Conservation (phyloP, 140 eudicot species). For the Anethum foeniculum region DNA sequence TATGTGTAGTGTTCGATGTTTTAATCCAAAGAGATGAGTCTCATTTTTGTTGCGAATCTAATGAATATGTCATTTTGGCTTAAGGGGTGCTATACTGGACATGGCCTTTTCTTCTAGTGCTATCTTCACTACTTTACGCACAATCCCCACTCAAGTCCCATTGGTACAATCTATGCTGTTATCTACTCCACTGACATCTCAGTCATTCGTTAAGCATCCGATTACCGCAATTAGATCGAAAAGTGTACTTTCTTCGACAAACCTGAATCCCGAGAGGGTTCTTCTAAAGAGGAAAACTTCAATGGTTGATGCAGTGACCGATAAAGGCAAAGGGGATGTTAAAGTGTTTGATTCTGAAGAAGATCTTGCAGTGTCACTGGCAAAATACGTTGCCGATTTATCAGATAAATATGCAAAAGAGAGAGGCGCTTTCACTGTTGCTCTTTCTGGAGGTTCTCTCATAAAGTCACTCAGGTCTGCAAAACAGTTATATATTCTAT, state of each 20-base stretch:
- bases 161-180: conserved; percentile 21
- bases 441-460: conserved; percentile 69
- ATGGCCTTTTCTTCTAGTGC: conserved; percentile 31
- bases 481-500: not conserved
- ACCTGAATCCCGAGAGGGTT: conserved; percentile 9
- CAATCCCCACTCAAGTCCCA: conserved; percentile 16
- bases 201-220: not conserved
- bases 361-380: conserved; percentile 50
- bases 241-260: not conserved
- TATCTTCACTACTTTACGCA: conserved; percentile 20
- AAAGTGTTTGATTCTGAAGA: conserved; percentile 56
- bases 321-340: conserved; percentile 24
- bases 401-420: conserved; percentile 39
- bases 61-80: not conserved
- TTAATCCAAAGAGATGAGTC: not conserved
- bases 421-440: conserved; percentile 70
- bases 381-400: conserved; percentile 54
- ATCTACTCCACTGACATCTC: conserved; percentile 19
- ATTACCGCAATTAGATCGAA: conserved; percentile 10
- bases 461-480: conserved; percentile 61
- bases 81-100: not conserved
- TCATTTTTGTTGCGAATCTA: not conserved
- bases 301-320: conserved; percentile 27
- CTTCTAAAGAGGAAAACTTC: conserved; percentile 23
- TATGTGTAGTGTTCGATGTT: not conserved